Conservation (phyloP, 257 asterid species). For the Scutellaria minor region DNA sequence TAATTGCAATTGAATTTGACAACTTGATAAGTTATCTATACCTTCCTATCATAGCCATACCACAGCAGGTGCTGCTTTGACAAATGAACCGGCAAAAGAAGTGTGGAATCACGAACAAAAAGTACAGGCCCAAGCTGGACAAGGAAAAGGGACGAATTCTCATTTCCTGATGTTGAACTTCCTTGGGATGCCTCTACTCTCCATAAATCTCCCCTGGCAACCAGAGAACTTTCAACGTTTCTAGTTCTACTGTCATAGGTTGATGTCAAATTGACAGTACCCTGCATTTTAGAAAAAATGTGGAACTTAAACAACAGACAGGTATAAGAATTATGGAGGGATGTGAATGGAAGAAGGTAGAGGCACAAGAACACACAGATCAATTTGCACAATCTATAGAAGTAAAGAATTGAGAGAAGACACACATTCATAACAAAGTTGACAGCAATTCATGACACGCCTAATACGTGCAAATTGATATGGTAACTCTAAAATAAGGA, state of each 20-base stretch:
- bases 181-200: slow-evolving; percentile 96
- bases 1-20: not conserved
- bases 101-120: slow-evolving; percentile 97
- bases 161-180: slow-evolving; percentile 78
- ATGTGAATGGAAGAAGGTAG: not conserved
- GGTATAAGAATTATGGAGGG: not conserved
- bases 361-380: not conserved
- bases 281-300: slow-evolving; percentile 50
- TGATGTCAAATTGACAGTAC: slow-evolving; percentile 77
- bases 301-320: slow-evolving; percentile 7
- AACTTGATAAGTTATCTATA: slow-evolving; percentile 37
- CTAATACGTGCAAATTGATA: not conserved
- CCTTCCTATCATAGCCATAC: slow-evolving; percentile 99
- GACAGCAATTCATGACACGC: not conserved
- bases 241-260: slow-evolving; percentile 80
- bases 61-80: slow-evolving; percentile 95
- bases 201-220: slow-evolving; percentile 97
- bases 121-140: slow-evolving; percentile 98
- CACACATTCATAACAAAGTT: not conserved
- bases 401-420: slow-evolving; percentile 2
- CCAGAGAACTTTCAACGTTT: slow-evolving; percentile 74
- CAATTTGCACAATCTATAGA: not conserved
- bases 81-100: slow-evolving; percentile 91
- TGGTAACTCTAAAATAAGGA: not conserved
- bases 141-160: slow-evolving; percentile 76